phyloP scores from a whole-genome alignment of 2,329 filamentous ascomycete genomes.

The Arachnopeziza araneosa region DNA sequence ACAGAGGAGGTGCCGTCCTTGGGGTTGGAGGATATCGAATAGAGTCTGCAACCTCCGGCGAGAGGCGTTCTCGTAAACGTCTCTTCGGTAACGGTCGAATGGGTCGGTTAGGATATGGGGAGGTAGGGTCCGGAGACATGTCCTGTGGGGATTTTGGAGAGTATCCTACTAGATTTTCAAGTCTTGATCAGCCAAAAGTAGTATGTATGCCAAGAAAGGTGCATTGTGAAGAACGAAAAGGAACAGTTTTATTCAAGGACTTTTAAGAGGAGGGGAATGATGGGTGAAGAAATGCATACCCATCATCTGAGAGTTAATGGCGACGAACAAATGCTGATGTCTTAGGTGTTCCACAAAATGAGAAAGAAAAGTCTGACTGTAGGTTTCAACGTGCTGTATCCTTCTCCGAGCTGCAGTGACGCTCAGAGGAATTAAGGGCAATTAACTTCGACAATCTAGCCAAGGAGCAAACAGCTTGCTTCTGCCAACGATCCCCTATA shows the following conservation, averaged over 20 bases:
- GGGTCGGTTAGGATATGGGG: conserved; percentile 80
- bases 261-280: background rate
- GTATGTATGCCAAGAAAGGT: background rate
- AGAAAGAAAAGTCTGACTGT: too few relatives aligned
- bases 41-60: conserved; percentile 74
- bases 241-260: background rate
- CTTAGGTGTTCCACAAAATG: too few relatives aligned
- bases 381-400: too few relatives aligned
- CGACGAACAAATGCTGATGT: too few relatives aligned
- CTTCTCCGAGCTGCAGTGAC: too few relatives aligned
- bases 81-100: conserved; percentile 91
- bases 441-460: background rate
- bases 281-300: background rate
- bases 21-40: conserved; percentile 78
- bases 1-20: conserved; percentile 66
- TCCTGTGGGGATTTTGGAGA: conserved; percentile 33
- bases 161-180: conserved; percentile 21
- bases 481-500: background rate
- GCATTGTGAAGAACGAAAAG: background rate
- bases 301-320: background rate
- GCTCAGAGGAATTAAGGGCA: background rate
- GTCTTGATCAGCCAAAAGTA: conserved; percentile 7
- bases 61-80: conserved; percentile 79
- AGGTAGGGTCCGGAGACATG: conserved; percentile 70
- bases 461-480: background rate